Conservation (phyloP, 108 stramenopile genomes). For the Craspedostauros australis region DNA sequence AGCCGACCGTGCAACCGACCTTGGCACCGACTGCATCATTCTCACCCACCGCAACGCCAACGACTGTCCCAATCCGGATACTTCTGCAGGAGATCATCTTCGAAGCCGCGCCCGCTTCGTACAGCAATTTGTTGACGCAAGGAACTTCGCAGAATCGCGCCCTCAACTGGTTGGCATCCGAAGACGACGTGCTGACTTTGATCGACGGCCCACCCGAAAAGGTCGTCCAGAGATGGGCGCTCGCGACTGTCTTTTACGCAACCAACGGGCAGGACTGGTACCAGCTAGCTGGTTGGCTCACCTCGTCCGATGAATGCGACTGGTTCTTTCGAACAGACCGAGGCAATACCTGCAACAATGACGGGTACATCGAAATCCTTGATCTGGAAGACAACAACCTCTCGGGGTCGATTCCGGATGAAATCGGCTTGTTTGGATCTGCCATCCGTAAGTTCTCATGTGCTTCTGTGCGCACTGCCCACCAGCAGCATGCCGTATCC, state of each 20-base stretch:
- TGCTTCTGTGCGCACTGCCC: too few species aligned
- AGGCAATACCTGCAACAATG: conserved; percentile 33
- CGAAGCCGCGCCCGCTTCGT: too few species aligned
- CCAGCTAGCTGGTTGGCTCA: conserved; percentile 31
- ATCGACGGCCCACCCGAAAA: conserved; percentile 15
- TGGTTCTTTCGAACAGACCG: conserved; percentile 22
- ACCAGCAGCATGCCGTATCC: too few species aligned
- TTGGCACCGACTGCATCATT: too few species aligned
- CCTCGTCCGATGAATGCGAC: conserved; percentile 20
- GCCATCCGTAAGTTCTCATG: too few species aligned
- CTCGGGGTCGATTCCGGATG: conserved; percentile 25
- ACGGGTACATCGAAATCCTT: conserved; percentile 17
- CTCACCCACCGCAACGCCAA: too few species aligned
- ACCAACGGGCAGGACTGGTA: conserved; percentile 38
- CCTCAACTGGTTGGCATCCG: conserved; percentile 21
- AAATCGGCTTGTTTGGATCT: too few species aligned
- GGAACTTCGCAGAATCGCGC: conserved; percentile 27
- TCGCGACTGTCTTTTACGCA: conserved; percentile 38
- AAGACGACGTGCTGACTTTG: conserved; percentile 1
- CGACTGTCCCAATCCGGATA: too few species aligned
- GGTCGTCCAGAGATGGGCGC: conserved; percentile 35
- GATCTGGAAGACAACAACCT: conserved; percentile 27
- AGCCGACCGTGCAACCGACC: too few species aligned
- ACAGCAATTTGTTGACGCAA: too few species aligned
- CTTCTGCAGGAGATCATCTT: too few species aligned